phyloP scores from a whole-genome alignment of 2,329 filamentous ascomycete genomes.

The Trichoderma atroviride region DNA sequence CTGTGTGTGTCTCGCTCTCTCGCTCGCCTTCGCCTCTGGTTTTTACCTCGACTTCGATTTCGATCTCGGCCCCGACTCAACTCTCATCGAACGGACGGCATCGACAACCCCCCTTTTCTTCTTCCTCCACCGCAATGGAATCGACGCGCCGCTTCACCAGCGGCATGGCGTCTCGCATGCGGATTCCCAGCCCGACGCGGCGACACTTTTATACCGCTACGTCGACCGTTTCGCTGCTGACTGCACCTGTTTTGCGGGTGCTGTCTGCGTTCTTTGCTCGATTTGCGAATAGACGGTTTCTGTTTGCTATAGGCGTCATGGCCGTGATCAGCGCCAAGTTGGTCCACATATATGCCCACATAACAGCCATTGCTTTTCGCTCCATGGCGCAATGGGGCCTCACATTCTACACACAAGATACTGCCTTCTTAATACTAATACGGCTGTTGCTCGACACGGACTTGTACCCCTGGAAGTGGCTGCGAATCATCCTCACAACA shows the following conservation, averaged over 20 bases:
- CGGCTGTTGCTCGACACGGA: conserved; percentile 37
- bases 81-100: conserved; percentile 1
- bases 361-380: conserved; percentile 36
- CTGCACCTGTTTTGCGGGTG: conserved; percentile 23
- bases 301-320: conserved; percentile 39
- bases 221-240: background rate
- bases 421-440: conserved; percentile 38
- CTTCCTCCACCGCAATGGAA: background rate
- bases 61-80: conserved; percentile 11
- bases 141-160: conserved; percentile 23
- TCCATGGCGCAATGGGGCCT: conserved; percentile 38
- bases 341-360: conserved; percentile 40
- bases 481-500: conserved; percentile 30
- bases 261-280: conserved; percentile 30
- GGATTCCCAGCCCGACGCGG: conserved; percentile 6
- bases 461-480: conserved; percentile 29
- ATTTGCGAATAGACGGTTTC: conserved; percentile 37
- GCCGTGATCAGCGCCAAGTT: conserved; percentile 38
- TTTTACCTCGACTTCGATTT: background rate
- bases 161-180: conserved; percentile 25
- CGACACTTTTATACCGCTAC: background rate
- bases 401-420: conserved; percentile 43
- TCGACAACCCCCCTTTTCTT: background rate
- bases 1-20: conserved; percentile 7
- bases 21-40: background rate